These are phyloP conservation scores for Aegilops bicornis DNA, from an alignment of 176 grass and related monocot genomes.

Conservation along the genomic window DNA sequence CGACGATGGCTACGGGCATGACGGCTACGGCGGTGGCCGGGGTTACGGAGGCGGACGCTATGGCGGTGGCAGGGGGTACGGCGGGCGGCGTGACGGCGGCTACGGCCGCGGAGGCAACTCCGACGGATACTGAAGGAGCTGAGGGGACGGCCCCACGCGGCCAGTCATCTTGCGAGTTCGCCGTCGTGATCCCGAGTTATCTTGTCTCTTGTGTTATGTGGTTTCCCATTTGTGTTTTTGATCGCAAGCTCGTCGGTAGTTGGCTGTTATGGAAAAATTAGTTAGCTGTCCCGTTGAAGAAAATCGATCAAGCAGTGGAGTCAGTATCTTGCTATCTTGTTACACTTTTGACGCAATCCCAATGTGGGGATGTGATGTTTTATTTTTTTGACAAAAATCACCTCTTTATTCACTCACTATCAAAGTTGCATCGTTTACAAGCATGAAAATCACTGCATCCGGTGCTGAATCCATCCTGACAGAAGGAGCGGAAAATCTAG, in stretches of 20 bases:
- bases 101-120: constrained; percentile 19
- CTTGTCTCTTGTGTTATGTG: neutral
- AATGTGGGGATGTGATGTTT: too few species aligned
- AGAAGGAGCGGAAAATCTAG: too few species aligned
- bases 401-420: too few species aligned
- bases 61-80: neutral
- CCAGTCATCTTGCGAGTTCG: constrained; percentile 25
- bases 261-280: too few species aligned
- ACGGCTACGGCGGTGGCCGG: neutral
- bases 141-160: constrained; percentile 25
- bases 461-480: too few species aligned
- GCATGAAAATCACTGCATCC: too few species aligned
- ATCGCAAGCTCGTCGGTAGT: neutral
- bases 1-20: neutral
- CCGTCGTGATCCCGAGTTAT: neutral
- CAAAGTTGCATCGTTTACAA: too few species aligned
- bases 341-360: too few species aligned
- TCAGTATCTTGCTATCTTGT: too few species aligned
- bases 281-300: too few species aligned
- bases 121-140: constrained; percentile 38
- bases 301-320: too few species aligned
- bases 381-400: too few species aligned
- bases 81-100: neutral
- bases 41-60: neutral
- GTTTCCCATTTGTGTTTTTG: neutral